phyloP scores from a whole-genome alignment of 164 flowering plant species.

The Vitis rotundifolia region DNA sequence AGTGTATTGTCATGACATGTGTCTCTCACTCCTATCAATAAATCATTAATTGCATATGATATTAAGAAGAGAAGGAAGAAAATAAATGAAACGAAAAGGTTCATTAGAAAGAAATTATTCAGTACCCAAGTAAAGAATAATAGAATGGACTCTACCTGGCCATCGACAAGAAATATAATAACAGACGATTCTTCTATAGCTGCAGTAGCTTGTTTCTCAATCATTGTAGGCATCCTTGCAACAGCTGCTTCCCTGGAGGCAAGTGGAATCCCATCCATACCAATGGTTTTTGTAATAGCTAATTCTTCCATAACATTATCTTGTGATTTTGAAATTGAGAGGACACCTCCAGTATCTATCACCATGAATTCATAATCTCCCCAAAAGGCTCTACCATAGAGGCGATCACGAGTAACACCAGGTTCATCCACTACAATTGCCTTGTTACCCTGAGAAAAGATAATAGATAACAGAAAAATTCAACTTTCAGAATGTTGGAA shows the following conservation, averaged over 20 bases:
- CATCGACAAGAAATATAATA: slow-evolving; percentile 89
- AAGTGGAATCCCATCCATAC: slow-evolving; percentile 95
- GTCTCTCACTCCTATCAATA: no score
- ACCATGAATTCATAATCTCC: slow-evolving; percentile 92
- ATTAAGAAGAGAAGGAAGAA: no score
- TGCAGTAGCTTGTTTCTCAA: slow-evolving; percentile 84
- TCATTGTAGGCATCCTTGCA: slow-evolving; percentile 97
- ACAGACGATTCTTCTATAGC: slow-evolving; percentile 92
- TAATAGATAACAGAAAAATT: slow-evolving; percentile 4
- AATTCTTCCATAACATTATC: slow-evolving; percentile 72
- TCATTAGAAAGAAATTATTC: not conserved
- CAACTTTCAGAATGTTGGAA: not conserved
- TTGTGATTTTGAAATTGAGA: slow-evolving; percentile 74
- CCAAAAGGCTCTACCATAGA: slow-evolving; percentile 95
- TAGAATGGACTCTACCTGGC: slow-evolving; percentile 57
- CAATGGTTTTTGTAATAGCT: slow-evolving; percentile 80
- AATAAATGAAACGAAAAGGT: not conserved
- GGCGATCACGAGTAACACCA: slow-evolving; percentile 97
- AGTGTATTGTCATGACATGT: no score
- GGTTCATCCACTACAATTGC: slow-evolving; percentile 99
- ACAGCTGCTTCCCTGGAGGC: slow-evolving; percentile 89
- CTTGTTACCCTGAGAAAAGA: slow-evolving; percentile 56
- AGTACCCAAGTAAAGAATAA: not conserved
- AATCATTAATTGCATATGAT: no score
- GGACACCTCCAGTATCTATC: slow-evolving; percentile 96